Evolutionary conservation across 352 stramenopile genomes (phyloP), one percentile per base, ranked within the genome.

Genomic region (Hyaloperonospora arabidopsidis): DNA sequence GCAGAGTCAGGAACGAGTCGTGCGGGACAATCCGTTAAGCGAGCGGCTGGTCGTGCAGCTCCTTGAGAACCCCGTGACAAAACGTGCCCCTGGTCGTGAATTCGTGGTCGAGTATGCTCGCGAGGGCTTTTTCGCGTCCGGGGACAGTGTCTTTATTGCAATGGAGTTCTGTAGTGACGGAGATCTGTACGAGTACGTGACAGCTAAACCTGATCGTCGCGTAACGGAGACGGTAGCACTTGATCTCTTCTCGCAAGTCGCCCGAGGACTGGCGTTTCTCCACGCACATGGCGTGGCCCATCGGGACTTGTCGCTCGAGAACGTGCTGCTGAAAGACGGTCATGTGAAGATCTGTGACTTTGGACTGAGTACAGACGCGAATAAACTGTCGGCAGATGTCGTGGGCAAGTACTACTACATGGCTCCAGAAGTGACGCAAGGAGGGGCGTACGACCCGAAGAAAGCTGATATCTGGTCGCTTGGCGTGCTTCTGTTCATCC

Each of bases 381-480:
- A 61, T 15, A 55, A 59, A 19, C 29, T 65, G 8, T 68, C 72
- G 44, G 53, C 48, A 1, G 74, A 83, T 13, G 53, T 63, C 13
- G 76, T 87, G 15, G 76, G 76, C 34, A 87, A 87, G 32, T 67
- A 68, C 29, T 79, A 80, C 57, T 86, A 86, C 67, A 88, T 84
- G 75, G 75, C 78, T 10, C 78, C 75, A 0, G 78, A 88, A 54
- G 61, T 86, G 21, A 17, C 49, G 0, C 35, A 54, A 7, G 63
- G 45, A 8, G 48, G 57, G 12, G 19, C 43, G 14, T 86, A 84
- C 65, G 67, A 80, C 57, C 63, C 75, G 0, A 68, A 65, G 35
- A 59, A 76, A 52, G 81, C 81, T 6, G 81, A 92, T 46, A 68
- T 92, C 18, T 92, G 81, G 81, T 92, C 81, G 51, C 69, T 92